Percentiles rank a stretch among this genome's conserved stretches.
Evolutionary conservation across 495 filamentous ascomycete genomes (phyloP).

Genomic region (Physcia stellaris): DNA sequence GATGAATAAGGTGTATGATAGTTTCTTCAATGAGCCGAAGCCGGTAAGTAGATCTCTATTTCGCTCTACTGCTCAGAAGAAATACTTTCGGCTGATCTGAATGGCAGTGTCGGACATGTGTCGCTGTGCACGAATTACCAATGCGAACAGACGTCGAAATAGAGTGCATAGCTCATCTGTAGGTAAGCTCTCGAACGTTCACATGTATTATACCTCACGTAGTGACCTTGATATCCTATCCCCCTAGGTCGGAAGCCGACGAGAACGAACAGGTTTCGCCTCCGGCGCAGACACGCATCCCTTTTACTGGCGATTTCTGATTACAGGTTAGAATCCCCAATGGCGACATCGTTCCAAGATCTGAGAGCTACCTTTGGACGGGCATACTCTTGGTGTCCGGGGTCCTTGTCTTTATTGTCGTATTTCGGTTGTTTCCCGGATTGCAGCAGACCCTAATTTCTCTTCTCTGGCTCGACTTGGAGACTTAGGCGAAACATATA

Average conservation of each 20-base stretch:
- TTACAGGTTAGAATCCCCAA: too few species aligned
- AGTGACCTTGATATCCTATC: slow-evolving; percentile 6
- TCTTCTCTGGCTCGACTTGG: too few species aligned
- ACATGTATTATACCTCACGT: too few species aligned
- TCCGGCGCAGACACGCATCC: slow-evolving; percentile 5
- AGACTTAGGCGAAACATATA: neutral
- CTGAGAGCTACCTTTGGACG: too few species aligned
- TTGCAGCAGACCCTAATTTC: too few species aligned
- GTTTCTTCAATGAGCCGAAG: slow-evolving; percentile 42
- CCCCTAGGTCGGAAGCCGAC: slow-evolving; percentile 8
- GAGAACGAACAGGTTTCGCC: slow-evolving; percentile 1
- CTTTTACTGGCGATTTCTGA: slow-evolving; percentile 13
- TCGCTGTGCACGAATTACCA: slow-evolving; percentile 52
- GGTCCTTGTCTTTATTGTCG: too few species aligned
- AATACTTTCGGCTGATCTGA: too few species aligned
- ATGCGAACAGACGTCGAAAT: slow-evolving; percentile 59
- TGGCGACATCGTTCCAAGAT: too few species aligned
- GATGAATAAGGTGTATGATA: slow-evolving; percentile 47
- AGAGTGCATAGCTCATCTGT: slow-evolving; percentile 48
- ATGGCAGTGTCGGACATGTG: slow-evolving; percentile 41
- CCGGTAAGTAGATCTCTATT: slow-evolving; percentile 26
- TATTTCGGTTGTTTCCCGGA: too few species aligned
- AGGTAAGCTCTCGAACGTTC: slow-evolving; percentile 12
- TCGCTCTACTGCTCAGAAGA: neutral
- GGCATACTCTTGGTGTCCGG: too few species aligned